Evolutionary conservation across 1,139 yeast species (phyloP).

Genomic region (Diutina sp.): DNA sequence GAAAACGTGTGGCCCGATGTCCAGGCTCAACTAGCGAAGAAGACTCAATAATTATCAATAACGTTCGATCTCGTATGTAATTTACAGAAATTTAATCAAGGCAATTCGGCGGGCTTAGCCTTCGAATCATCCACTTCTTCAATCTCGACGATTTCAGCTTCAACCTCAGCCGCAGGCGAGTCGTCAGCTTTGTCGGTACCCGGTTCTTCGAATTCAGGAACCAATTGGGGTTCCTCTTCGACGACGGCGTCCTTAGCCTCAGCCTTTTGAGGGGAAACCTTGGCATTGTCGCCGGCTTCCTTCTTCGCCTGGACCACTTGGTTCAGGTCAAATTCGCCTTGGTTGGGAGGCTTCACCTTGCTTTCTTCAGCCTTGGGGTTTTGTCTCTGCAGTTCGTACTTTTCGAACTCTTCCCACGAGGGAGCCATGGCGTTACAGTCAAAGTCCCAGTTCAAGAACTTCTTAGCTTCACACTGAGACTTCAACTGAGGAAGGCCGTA

Average conservation of each 20-base stretch:
- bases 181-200: not conserved
- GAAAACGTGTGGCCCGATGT: constrained; percentile 19
- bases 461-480: constrained; percentile 46
- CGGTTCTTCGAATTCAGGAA: constrained; percentile 1
- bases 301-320: not conserved
- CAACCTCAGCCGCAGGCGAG: constrained; percentile 2
- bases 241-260: not conserved
- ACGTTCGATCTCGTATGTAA: not conserved
- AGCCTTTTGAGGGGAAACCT: not conserved
- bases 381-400: not conserved
- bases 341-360: not conserved
- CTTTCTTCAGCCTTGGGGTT: not conserved
- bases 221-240: not conserved
- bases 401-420: constrained; percentile 11
- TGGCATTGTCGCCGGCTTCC: not conserved
- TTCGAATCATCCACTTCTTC: not conserved
- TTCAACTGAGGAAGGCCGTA: constrained; percentile 81
- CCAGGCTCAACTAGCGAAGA: constrained; percentile 7
- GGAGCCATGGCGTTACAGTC: constrained; percentile 52
- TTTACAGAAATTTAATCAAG: not conserved
- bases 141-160: not conserved
- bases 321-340: not conserved
- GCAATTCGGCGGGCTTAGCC: constrained; percentile 1
- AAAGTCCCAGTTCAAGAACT: constrained; percentile 72
- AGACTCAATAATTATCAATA: constrained; percentile 1